phyloP scores from a whole-genome alignment of 805 yeast species.

The Saitoella complicata region DNA sequence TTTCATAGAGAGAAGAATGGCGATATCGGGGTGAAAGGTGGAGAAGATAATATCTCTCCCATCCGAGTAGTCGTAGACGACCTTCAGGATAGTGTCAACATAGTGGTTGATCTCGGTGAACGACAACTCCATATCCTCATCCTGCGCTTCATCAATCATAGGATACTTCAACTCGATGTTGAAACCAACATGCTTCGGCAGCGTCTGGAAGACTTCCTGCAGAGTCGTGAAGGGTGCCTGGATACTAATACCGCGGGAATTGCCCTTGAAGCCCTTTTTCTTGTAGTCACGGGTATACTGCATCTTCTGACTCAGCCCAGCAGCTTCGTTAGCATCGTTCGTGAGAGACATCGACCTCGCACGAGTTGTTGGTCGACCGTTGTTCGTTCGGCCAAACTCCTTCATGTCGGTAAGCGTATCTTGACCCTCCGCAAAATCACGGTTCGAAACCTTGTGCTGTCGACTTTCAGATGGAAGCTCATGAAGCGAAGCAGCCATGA shows the following conservation, averaged over 20 bases:
- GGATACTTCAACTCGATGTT: slow-evolving; percentile 89
- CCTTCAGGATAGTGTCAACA: slow-evolving; percentile 71
- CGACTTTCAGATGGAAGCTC: background rate
- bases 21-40: slow-evolving; percentile 88
- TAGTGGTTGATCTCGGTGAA: slow-evolving; percentile 72
- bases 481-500: slow-evolving; percentile 30
- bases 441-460: slow-evolving; percentile 15
- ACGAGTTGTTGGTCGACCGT: slow-evolving; percentile 6
- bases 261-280: slow-evolving; percentile 78
- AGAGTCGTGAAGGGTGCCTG: slow-evolving; percentile 86
- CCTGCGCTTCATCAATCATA: slow-evolving; percentile 81
- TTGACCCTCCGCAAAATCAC: slow-evolving; percentile 79
- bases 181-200: slow-evolving; percentile 77
- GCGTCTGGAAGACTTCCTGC: slow-evolving; percentile 61
- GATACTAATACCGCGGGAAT: slow-evolving; percentile 71
- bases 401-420: slow-evolving; percentile 78
- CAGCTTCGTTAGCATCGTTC: slow-evolving; percentile 21
- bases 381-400: too few species aligned
- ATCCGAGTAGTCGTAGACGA: slow-evolving; percentile 58
- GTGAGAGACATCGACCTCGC: slow-evolving; percentile 27
- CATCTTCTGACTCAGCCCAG: slow-evolving; percentile 44
- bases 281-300: slow-evolving; percentile 79
- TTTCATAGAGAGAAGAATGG: slow-evolving; percentile 68
- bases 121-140: slow-evolving; percentile 73
- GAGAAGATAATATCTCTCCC: slow-evolving; percentile 82